phyloP scores from a whole-genome alignment of 192 early-diverging fungal species.

The Umbelopsis sp. region DNA sequence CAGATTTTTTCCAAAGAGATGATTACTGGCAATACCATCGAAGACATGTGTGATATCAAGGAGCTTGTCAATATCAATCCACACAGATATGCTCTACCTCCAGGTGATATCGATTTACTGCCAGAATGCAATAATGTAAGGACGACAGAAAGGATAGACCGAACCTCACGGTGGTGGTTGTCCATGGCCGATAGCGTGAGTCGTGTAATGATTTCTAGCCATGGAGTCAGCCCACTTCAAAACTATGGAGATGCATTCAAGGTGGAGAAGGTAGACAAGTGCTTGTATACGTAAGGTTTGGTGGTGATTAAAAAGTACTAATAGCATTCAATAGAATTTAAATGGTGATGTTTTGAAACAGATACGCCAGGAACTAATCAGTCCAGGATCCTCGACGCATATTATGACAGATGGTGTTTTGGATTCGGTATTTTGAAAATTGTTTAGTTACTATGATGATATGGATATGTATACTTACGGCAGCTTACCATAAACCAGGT shows the following conservation, averaged over 20 bases:
- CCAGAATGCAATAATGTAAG: not conserved
- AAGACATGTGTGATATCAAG: not conserved
- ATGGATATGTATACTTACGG: not conserved
- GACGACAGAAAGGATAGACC: not conserved
- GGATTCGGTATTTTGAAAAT: not conserved
- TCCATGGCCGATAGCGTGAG: not conserved
- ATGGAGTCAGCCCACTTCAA: not conserved
- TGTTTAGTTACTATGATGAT: not conserved
- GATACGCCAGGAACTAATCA: not conserved
- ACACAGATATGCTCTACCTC: not conserved
- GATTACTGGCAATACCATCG: not conserved
- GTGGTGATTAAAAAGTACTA: not conserved
- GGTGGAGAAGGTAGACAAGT: not conserved
- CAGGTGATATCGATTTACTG: too few species aligned
- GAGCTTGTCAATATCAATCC: not conserved
- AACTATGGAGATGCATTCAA: not conserved
- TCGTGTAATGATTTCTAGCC: not conserved
- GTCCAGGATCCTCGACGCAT: not conserved
- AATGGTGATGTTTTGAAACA: not conserved
- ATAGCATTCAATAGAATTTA: not conserved
- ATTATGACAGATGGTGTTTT: not conserved
- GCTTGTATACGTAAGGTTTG: not conserved
- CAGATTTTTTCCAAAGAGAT: not conserved
- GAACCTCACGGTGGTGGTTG: not conserved
- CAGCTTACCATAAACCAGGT: not conserved